Base-by-base conservation (phyloP, 768 basidiomycete species). In the Kwoniella europaea region DNA sequence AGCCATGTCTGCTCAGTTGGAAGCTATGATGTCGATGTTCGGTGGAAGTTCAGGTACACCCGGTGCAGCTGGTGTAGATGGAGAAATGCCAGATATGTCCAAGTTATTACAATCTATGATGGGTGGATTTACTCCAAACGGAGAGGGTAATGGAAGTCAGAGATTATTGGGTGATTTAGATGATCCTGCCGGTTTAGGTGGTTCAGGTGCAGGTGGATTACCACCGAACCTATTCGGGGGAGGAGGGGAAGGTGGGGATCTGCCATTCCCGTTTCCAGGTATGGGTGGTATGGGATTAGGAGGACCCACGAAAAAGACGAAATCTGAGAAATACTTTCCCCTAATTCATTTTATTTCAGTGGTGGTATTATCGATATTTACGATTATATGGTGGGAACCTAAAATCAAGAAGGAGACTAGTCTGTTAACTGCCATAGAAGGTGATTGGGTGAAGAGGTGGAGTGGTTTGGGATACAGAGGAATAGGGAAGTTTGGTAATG, bases 311-410 rank as follows among this genome's bases (percentile, higher is more conserved):
- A n/a, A 43, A 55, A 73, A 78, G 69, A 62, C 78, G 7, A 69
- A 72, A 53, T 56, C 71, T 18, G 75, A 80, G 24, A 66, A 70
- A 18, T 55, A 76, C 13, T 82, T 79, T 56, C 82, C 83, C 1
- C 24, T 84, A 22, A 69, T 82, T 12, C 84, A 84, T 63, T 59
- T 78, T 35, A 24, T 82, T 35, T 60, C 76, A 15, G 75, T 83
- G 6, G 20, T 80, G 29, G 56, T 68, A 1, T 66, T 84, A 15
- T 73, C 73, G 27, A 46, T 68, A 42, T 82, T 83, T 55, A 73
- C 72, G 12, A 69, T 82, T 3, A 54, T 73, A 27, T 80, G 77
- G 76, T 84, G 84, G 84, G 84, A 84, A 71, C 84, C 83, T 6
- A 74, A 59, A 20, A 54, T 54, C 43, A 29, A 41, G 18, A 20